Base-by-base conservation (phyloP, 2,329 filamentous ascomycete genomes). In the Neopestalotiopsis sp. region DNA sequence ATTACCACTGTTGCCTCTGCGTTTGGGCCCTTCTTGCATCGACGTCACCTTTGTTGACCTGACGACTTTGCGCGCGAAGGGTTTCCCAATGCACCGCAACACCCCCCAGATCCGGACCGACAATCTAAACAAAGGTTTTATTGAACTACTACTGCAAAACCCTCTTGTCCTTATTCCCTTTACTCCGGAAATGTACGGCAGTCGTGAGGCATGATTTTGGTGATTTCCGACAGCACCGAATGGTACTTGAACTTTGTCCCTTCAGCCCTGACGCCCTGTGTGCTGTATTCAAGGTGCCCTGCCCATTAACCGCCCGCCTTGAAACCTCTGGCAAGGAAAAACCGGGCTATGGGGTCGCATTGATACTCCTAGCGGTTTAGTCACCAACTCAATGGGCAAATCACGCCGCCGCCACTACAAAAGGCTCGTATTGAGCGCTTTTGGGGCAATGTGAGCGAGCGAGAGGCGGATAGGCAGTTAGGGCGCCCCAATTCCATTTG, bases 11-110 rank as follows among this genome's bases (percentile, higher is more conserved):
- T 38, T 38, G 34, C 34, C 45, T 14, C 17, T 52, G 20, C 45
- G 45, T 52, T 52, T 52, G 45, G 45, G 45, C 45, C 45, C 45
- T 52, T 52, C 45, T 52, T 52, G 45, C 45, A 52, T 52, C 45
- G 45, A 52, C 45, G 45, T 52, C 45, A 52, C 45, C 45, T 52
- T 52, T 52, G 45, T 52, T 52, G 45, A 52, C 20, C 24, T 28
- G 24, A 24, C 45, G n/a, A 52, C n/a, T 52, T 24, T 10, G 14
- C 17, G 6, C 45, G 24, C 7, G n/a, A 17, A 20, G 45, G 45
- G 13, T 13, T 20, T 20, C 14, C 17, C 6, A 52, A 52, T 38
- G 34, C 24, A 28, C 24, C 24, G 24, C 24, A 28, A 28, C 24
- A 52, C 9, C 45, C 45, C 45, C 45, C 34, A 38, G 17, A 52